A percentile compares a stretch with the other conserved stretches of the same genome.
These are phyloP conservation scores for Linum trigynum DNA, from an alignment of 345 rosid genomes.

Conservation along the genomic window DNA sequence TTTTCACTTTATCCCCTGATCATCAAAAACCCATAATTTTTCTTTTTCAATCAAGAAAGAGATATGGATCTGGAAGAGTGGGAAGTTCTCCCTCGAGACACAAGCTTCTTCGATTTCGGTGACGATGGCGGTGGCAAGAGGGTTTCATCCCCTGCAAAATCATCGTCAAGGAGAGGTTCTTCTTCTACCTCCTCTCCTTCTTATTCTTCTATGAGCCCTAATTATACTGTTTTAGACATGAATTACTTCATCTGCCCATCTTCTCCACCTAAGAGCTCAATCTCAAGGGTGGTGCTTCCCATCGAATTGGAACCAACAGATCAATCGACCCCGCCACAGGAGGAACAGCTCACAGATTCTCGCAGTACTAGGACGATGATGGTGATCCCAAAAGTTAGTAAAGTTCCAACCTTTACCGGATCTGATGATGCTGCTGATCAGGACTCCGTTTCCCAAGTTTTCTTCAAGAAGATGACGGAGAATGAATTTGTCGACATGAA, in stretches of 20 bases:
- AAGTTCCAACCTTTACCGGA: slow-evolving; percentile 13
- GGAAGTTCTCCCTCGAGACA: slow-evolving; percentile 61
- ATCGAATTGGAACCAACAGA: slow-evolving; percentile 42
- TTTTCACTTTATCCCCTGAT: not conserved
- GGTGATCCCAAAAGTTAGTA: slow-evolving; percentile 24
- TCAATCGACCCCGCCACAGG: not conserved
- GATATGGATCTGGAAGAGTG: slow-evolving; percentile 88
- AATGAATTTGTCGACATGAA: slow-evolving; percentile 94
- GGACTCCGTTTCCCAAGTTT: slow-evolving; percentile 64
- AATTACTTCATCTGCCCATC: slow-evolving; percentile 64
- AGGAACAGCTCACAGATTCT: not conserved
- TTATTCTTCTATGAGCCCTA: not conserved
- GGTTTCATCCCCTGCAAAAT: slow-evolving; percentile 21
- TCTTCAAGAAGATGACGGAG: slow-evolving; percentile 80
- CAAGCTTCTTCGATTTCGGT: slow-evolving; percentile 27
- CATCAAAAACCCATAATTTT: not conserved
- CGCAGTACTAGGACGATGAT: slow-evolving; percentile 14
- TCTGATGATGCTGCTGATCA: slow-evolving; percentile 33
- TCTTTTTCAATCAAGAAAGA: not conserved
- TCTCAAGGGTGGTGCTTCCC: slow-evolving; percentile 37
- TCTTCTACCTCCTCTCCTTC: not conserved
- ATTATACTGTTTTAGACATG: slow-evolving; percentile 28
- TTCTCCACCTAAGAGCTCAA: slow-evolving; percentile 20
- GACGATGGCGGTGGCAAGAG: slow-evolving; percentile 31
- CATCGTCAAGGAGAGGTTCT: not conserved